Conservation (phyloP, 2,329 filamentous ascomycete species). For the Verticillium nonalfalfae region DNA sequence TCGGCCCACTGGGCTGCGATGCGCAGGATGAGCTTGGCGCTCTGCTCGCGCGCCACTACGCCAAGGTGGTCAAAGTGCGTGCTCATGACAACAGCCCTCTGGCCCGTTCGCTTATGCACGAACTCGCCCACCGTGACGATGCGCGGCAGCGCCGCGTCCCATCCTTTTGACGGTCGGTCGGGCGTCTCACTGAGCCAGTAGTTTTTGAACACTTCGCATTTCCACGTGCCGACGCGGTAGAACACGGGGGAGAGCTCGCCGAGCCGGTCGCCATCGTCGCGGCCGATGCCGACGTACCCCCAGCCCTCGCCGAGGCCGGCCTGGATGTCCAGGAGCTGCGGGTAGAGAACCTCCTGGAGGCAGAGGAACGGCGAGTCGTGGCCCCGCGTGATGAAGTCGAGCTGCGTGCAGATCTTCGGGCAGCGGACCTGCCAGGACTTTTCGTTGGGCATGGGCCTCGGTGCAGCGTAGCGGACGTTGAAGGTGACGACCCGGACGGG, state of each 20-base stretch:
- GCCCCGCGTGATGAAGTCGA: conserved; percentile 26
- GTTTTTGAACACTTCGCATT: conserved; percentile 42
- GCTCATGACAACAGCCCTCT: conserved; percentile 36
- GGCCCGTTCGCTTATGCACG: conserved; percentile 28
- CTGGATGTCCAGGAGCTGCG: conserved; percentile 37
- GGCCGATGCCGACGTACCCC: conserved; percentile 49
- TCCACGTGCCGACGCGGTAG: conserved; percentile 49
- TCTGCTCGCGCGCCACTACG: conserved; percentile 28
- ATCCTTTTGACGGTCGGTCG: conserved; percentile 45
- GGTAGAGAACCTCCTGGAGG: conserved; percentile 41
- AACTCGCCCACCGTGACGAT: conserved; percentile 43
- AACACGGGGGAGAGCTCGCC: conserved; percentile 68
- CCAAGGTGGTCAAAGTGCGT: conserved; percentile 49
- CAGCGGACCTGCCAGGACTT: conserved; percentile 27
- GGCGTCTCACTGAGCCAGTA: conserved; percentile 60
- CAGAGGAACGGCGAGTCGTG: conserved; percentile 30
- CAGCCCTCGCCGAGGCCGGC: conserved; percentile 34
- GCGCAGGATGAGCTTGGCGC: conserved; percentile 28
- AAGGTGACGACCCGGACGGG: not conserved
- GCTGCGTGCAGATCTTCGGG: conserved; percentile 27
- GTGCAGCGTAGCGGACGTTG: not conserved
- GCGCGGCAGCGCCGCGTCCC: conserved; percentile 38
- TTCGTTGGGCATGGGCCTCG: not conserved
- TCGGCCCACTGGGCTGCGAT: conserved; percentile 13
- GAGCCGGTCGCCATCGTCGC: conserved; percentile 48